These are phyloP conservation scores for Amphicarpaea edgeworthii DNA, from an alignment of 306 rosid genomes.

Conservation along the genomic window DNA sequence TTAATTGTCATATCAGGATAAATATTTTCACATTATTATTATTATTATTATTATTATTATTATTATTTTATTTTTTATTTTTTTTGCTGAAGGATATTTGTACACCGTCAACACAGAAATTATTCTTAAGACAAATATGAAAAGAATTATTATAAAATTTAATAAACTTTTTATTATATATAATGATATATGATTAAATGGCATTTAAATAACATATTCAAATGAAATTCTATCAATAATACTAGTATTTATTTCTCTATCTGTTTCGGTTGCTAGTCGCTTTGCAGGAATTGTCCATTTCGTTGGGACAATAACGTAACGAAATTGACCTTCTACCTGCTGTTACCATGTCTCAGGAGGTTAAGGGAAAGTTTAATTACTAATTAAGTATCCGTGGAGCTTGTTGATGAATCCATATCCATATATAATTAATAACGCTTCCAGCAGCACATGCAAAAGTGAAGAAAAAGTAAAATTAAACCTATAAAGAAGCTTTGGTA, in stretches of 20 bases:
- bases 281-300: background rate
- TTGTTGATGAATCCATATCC: background rate
- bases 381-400: background rate
- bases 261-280: constrained; percentile 1
- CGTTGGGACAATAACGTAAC: background rate
- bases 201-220: background rate
- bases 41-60: no score
- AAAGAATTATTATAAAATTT: no score
- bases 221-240: background rate
- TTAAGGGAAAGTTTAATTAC: constrained; percentile 19
- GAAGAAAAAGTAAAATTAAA: constrained; percentile 11
- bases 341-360: background rate
- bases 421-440: background rate
- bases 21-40: no score
- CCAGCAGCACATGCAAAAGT: constrained; percentile 41
- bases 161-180: no score
- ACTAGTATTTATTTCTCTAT: background rate
- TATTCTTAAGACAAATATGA: no score
- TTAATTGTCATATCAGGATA: no score
- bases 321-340: constrained; percentile 4
- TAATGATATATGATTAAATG: no score
- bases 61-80: no score
- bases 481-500: no score
- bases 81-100: no score
- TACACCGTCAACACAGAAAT: no score